These are phyloP conservation scores for Thelonectria olida DNA, from an alignment of 2,329 filamentous ascomycete genomes.

Conservation along the genomic window DNA sequence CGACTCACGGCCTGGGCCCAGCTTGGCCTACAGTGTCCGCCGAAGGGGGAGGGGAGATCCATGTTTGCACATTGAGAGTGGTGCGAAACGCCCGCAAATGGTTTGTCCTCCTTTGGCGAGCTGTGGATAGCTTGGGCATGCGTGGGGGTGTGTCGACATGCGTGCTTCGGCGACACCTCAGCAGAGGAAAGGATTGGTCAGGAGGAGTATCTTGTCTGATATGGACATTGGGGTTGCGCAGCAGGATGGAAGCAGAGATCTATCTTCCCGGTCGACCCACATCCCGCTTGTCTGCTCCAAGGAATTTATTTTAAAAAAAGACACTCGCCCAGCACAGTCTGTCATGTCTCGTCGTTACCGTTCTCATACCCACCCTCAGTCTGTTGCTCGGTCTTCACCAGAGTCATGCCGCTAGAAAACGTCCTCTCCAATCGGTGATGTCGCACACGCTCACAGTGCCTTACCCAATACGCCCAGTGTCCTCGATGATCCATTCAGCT, in stretches of 20 bases:
- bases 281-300: constrained; percentile 19
- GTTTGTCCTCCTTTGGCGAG: constrained; percentile 34
- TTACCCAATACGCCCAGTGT: not conserved
- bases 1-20: constrained; percentile 24
- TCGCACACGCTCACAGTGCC: constrained; percentile 14
- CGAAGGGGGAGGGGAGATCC: constrained; percentile 12
- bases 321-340: constrained; percentile 24
- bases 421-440: not conserved
- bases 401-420: not conserved
- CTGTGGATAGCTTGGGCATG: constrained; percentile 24
- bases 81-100: constrained; percentile 26
- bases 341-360: not conserved
- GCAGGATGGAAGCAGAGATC: constrained; percentile 32
- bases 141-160: constrained; percentile 27
- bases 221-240: constrained; percentile 31
- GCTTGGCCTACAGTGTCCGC: constrained; percentile 25
- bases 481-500: not conserved
- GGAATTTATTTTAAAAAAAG: constrained; percentile 18
- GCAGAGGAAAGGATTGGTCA: constrained; percentile 24
- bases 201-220: constrained; percentile 34
- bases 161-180: constrained; percentile 26
- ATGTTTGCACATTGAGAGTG: constrained; percentile 6
- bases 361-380: constrained; percentile 3
- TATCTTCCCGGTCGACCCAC: constrained; percentile 28
- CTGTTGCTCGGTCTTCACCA: not conserved